phyloP scores from a whole-genome alignment of 2,329 filamentous ascomycete genomes.

The Hypoxylon sp. region DNA sequence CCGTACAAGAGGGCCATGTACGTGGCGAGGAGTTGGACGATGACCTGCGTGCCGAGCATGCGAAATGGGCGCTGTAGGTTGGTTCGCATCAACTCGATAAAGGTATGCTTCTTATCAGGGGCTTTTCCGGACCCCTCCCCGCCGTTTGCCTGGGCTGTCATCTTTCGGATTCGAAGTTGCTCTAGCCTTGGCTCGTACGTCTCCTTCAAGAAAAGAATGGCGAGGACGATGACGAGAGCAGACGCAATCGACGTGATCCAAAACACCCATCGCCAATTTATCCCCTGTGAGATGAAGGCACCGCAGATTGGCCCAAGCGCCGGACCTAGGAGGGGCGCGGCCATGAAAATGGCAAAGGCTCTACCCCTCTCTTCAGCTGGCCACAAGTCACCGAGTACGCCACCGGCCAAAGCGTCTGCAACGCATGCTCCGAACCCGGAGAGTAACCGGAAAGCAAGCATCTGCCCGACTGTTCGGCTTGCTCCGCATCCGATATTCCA shows the following conservation, averaged over 20 bases:
- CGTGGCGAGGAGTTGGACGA: slow-evolving; percentile 60
- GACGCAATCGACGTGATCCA: slow-evolving; percentile 73
- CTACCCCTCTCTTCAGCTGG: slow-evolving; percentile 71
- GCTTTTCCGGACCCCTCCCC: background rate
- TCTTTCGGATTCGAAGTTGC: background rate
- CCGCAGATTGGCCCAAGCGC: slow-evolving; percentile 76
- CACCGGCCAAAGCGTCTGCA: slow-evolving; percentile 27
- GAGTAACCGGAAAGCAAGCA: slow-evolving; percentile 36
- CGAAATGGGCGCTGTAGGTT: slow-evolving; percentile 54
- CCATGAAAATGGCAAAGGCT: slow-evolving; percentile 71
- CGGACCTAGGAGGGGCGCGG: slow-evolving; percentile 75
- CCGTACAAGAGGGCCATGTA: slow-evolving; percentile 63
- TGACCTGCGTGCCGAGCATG: slow-evolving; percentile 61
- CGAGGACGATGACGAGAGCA: slow-evolving; percentile 69
- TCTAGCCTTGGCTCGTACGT: slow-evolving; percentile 72
- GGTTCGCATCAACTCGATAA: slow-evolving; percentile 13
- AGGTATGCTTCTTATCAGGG: slow-evolving; percentile 6
- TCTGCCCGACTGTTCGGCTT: slow-evolving; percentile 14
- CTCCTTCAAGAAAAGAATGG: slow-evolving; percentile 72
- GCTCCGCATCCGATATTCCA: slow-evolving; percentile 42
- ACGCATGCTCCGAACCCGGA: slow-evolving; percentile 37
- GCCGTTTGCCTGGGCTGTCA: background rate
- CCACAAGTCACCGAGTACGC: slow-evolving; percentile 64
- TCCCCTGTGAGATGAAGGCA: slow-evolving; percentile 74
- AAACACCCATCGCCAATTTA: slow-evolving; percentile 80